These are phyloP conservation scores for Erodium texanum DNA, from an alignment of 441 rosid genomes.

Conservation along the genomic window DNA sequence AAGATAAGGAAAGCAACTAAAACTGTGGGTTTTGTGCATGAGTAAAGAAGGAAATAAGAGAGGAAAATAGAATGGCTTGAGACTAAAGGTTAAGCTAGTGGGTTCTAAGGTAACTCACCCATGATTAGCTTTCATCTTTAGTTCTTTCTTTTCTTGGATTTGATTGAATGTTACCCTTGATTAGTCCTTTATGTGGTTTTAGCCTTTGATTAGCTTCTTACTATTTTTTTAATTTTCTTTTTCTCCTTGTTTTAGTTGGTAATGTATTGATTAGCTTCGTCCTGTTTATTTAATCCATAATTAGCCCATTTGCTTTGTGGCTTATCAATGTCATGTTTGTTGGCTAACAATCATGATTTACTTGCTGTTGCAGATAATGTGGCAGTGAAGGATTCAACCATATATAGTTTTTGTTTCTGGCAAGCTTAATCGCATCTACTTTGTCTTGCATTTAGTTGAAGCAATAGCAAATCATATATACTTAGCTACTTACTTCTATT, in stretches of 20 bases:
- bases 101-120: conserved; percentile 1
- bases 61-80: conserved; percentile 5
- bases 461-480: not conserved
- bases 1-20: conserved; percentile 1
- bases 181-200: conserved; percentile 3
- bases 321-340: conserved; percentile 3
- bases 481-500: not conserved
- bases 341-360: conserved; percentile 2
- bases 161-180: conserved; percentile 3
- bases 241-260: conserved; percentile 1
- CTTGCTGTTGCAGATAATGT: conserved; percentile 4
- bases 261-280: not conserved
- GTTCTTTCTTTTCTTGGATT: not conserved
- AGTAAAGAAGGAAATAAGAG: conserved; percentile 2
- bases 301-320: not conserved
- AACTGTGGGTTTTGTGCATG: not conserved
- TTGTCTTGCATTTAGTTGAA: not conserved
- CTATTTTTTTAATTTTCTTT: not conserved
- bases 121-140: not conserved
- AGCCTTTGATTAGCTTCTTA: not conserved
- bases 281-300: conserved; percentile 1
- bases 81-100: conserved; percentile 5
- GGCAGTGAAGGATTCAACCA: not conserved
- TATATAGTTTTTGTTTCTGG: not conserved
- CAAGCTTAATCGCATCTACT: not conserved